Conservation (phyloP, 169 alveolate genomes). For the Cryptosporidium sp. region DNA sequence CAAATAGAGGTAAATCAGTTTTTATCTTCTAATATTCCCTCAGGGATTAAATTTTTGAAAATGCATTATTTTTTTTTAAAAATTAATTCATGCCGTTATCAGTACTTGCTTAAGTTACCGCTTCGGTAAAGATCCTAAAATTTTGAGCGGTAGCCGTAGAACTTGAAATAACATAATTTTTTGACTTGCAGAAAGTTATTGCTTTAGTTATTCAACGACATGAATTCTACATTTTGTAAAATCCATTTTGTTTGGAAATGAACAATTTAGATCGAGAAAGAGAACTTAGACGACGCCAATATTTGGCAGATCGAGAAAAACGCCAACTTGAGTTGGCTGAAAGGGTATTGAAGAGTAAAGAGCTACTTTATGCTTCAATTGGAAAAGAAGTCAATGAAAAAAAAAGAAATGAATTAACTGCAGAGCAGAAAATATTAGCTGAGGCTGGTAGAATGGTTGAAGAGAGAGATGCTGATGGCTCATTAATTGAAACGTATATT, state of each 20-base stretch:
- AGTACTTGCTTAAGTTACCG: constrained; percentile 16
- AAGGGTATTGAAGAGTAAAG: constrained; percentile 89
- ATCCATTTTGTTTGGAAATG: neutral
- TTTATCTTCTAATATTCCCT: neutral
- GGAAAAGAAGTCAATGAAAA: constrained; percentile 84
- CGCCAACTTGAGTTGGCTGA: constrained; percentile 93
- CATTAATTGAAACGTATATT: constrained; percentile 79
- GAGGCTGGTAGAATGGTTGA: constrained; percentile 89
- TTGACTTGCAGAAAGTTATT: neutral
- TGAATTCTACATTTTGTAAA: neutral
- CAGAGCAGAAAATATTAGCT: constrained; percentile 88
- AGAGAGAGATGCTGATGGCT: constrained; percentile 84
- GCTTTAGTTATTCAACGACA: neutral
- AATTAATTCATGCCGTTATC: neutral
- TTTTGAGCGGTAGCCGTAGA: constrained; percentile 2
- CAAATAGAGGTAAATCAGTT: neutral
- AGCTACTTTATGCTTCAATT: constrained; percentile 83
- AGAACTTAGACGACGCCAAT: constrained; percentile 87
- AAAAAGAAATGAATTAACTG: constrained; percentile 84
- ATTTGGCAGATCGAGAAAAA: constrained; percentile 93
- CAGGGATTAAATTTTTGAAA: neutral
- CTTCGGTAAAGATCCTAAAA: constrained; percentile 19
- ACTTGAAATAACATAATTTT: neutral
- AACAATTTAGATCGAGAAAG: constrained; percentile 47
- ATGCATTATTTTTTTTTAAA: neutral